Percentiles rank a stretch among this genome's conserved stretches.
Conservation (phyloP, 1,284 basidiomycete genomes). For the Tilletia indica region DNA sequence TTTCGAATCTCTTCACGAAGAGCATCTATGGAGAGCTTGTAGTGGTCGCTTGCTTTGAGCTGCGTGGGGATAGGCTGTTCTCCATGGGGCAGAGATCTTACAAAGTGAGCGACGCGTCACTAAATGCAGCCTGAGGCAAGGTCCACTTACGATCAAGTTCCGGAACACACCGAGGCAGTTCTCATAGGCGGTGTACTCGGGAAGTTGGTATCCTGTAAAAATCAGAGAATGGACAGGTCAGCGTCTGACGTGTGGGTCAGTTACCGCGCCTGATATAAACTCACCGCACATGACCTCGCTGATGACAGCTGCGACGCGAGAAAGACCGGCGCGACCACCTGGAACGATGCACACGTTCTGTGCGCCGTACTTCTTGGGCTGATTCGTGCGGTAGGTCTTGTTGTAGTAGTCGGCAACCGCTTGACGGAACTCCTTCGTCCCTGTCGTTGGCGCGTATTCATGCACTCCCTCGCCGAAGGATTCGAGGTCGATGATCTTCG, state of each 20-base stretch:
- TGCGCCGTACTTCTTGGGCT: conserved; percentile 76
- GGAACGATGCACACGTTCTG: conserved; percentile 87
- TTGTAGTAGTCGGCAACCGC: conserved; percentile 66
- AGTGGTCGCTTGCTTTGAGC: conserved; percentile 61
- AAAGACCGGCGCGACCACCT: conserved; percentile 81
- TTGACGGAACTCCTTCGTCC: conserved; percentile 67
- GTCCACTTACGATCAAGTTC: conserved; percentile 65
- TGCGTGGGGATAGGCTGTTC: conserved; percentile 59
- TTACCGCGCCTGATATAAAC: not conserved
- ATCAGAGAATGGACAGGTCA: not conserved
- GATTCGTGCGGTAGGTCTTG: conserved; percentile 75
- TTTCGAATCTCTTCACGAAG: conserved; percentile 52
- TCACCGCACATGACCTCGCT: conserved; percentile 65
- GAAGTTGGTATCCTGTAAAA: conserved; percentile 66
- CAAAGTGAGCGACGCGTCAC: not conserved
- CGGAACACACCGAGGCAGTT: conserved; percentile 82
- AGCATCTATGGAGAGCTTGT: conserved; percentile 70
- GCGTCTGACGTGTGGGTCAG: no score
- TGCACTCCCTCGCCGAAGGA: conserved; percentile 64
- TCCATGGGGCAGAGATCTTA: not conserved
- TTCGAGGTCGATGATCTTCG: conserved; percentile 64
- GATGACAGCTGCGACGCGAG: conserved; percentile 84
- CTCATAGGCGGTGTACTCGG: conserved; percentile 72
- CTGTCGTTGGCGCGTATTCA: conserved; percentile 90
- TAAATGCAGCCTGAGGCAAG: not conserved